Percentiles rank a stretch among this genome's conserved stretches.
These are phyloP conservation scores for Alopecurus myosuroides DNA, from an alignment of 176 grass and related monocot species.

Conservation along the genomic window DNA sequence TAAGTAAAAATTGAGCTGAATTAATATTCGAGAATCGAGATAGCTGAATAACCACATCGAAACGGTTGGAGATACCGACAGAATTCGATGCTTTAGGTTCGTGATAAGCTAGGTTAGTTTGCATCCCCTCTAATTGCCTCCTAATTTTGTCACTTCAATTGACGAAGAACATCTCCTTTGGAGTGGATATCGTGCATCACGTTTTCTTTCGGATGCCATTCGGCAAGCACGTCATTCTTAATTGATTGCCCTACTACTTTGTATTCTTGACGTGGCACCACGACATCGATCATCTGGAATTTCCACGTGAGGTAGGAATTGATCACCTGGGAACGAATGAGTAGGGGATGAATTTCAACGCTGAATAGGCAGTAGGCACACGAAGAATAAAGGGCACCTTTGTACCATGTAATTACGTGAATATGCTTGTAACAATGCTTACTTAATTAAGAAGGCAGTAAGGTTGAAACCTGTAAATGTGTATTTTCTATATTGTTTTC, in stretches of 20 bases:
- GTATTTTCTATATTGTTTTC: neutral
- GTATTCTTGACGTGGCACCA: conserved; percentile 7
- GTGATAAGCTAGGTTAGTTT: neutral
- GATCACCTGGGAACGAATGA: too few species aligned
- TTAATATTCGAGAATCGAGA: too few species aligned
- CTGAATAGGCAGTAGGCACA: neutral
- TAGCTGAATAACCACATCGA: too few species aligned
- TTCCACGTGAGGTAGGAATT: conserved; percentile 13
- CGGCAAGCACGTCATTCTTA: neutral
- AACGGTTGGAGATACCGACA: too few species aligned
- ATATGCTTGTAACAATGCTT: neutral
- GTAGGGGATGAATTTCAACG: conserved; percentile 16
- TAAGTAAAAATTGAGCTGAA: neutral
- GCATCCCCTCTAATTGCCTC: neutral
- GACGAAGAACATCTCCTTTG: conserved; percentile 15
- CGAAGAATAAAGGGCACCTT: conserved; percentile 24
- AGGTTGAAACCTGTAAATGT: neutral
- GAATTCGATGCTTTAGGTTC: too few species aligned
- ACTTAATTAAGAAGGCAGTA: neutral
- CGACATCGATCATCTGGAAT: neutral
- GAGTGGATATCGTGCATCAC: neutral
- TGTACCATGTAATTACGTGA: neutral
- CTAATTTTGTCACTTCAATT: neutral
- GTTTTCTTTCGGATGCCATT: conserved; percentile 7
- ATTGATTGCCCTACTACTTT: neutral